Conservation (phyloP, 768 basidiomycete genomes). For the Auricularia sp. region DNA sequence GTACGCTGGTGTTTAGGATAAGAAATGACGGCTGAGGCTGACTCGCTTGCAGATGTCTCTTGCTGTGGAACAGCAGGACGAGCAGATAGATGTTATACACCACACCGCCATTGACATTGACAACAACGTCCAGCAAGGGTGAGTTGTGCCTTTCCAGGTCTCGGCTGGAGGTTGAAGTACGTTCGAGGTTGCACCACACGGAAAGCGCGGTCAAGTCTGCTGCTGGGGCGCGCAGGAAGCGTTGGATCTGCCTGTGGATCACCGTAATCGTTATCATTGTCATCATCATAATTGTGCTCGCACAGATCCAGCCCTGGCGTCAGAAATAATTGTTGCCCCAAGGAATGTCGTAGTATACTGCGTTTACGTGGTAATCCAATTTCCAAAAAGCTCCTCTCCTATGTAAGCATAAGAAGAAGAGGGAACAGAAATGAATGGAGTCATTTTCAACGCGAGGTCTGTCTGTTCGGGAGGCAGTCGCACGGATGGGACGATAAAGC, state of each 20-base stretch:
- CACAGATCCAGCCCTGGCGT: not conserved
- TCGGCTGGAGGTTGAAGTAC: not conserved
- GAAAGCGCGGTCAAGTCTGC: constrained; percentile 32
- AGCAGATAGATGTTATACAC: constrained; percentile 56
- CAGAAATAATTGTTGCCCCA: not conserved
- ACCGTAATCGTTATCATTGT: constrained; percentile 16
- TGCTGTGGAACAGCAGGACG: constrained; percentile 72
- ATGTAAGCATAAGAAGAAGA: too few species aligned
- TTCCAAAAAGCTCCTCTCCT: too few species aligned
- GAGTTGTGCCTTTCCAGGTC: constrained; percentile 14
- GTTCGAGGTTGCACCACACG: constrained; percentile 27
- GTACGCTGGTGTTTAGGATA: constrained; percentile 35
- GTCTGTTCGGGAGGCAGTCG: too few species aligned
- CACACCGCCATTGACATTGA: constrained; percentile 52
- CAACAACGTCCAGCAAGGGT: constrained; percentile 64
- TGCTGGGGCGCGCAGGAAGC: constrained; percentile 31
- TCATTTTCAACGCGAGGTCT: too few species aligned
- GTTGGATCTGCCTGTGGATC: constrained; percentile 32
- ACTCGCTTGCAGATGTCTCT: constrained; percentile 52
- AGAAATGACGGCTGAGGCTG: constrained; percentile 14
- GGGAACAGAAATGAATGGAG: too few species aligned
- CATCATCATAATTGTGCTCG: not conserved
- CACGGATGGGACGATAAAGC: too few species aligned
- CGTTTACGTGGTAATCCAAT: too few species aligned
- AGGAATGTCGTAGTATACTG: too few species aligned